These are phyloP conservation scores for Nakaseomyces delphensis DNA, from an alignment of 1,139 yeast genomes.

Conservation along the genomic window DNA sequence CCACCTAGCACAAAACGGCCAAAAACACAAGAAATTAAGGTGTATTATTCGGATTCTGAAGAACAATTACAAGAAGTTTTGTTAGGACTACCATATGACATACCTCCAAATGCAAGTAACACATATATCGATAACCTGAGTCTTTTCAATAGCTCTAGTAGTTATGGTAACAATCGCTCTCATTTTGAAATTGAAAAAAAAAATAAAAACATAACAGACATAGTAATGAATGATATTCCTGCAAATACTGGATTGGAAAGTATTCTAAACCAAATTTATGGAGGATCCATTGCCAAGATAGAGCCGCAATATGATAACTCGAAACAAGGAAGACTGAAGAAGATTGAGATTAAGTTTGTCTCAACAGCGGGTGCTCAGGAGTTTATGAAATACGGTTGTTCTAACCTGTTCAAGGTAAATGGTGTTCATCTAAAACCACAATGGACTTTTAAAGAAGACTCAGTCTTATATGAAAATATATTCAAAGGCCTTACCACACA, in stretches of 20 bases:
- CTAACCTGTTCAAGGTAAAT: slow-evolving; percentile 53
- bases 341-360: slow-evolving; percentile 47
- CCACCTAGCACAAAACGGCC: not conserved
- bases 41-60: not conserved
- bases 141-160: not conserved
- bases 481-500: slow-evolving; percentile 1
- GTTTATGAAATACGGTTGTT: slow-evolving; percentile 48
- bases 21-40: not conserved
- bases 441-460: slow-evolving; percentile 25
- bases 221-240: slow-evolving; percentile 36
- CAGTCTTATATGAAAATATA: slow-evolving; percentile 4
- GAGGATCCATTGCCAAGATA: slow-evolving; percentile 66
- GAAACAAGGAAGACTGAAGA: slow-evolving; percentile 7
- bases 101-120: not conserved
- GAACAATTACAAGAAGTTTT: not conserved
- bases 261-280: slow-evolving; percentile 51
- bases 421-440: slow-evolving; percentile 42
- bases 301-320: slow-evolving; percentile 18
- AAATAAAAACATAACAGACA: slow-evolving; percentile 5
- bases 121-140: not conserved
- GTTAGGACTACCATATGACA: slow-evolving; percentile 9
- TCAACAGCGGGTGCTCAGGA: slow-evolving; percentile 45
- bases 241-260: slow-evolving; percentile 40
- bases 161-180: not conserved
- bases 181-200: not conserved